A percentile compares a stretch with the other conserved stretches of the same genome.
Evolutionary conservation across 257 asterid species (phyloP).

Genomic region (Paulownia fortunei): DNA sequence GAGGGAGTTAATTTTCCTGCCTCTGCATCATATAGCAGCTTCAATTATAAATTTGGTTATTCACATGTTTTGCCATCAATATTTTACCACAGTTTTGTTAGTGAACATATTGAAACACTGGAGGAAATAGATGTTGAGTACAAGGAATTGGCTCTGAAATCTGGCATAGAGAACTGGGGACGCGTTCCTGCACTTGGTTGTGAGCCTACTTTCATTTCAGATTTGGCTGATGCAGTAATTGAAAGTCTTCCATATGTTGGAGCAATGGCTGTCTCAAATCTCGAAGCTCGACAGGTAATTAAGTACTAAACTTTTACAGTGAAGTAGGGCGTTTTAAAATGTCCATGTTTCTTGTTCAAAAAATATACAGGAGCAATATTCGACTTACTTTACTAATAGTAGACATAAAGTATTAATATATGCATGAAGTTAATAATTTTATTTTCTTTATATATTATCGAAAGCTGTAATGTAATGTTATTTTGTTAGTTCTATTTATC

Average conservation of each 20-base stretch:
- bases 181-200: conserved; percentile 98
- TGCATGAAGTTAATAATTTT: background rate
- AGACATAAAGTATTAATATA: background rate
- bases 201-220: conserved; percentile 90
- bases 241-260: conserved; percentile 99
- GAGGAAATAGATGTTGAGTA: conserved; percentile 99
- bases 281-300: conserved; percentile 97
- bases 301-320: background rate
- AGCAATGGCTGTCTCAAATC: conserved; percentile 98
- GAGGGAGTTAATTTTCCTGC: background rate
- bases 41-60: conserved; percentile 24
- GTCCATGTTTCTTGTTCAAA: conserved; percentile 6
- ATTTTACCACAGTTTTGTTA: conserved; percentile 74
- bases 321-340: background rate
- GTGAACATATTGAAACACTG: conserved; percentile 96
- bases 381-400: background rate
- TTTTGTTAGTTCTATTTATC: background rate
- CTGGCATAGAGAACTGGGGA: conserved; percentile 98
- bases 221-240: conserved; percentile 98
- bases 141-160: conserved; percentile 93
- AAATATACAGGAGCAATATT: background rate
- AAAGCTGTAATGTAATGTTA: background rate
- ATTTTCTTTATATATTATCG: background rate
- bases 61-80: conserved; percentile 22
- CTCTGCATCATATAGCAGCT: conserved; percentile 29